Evolutionary conservation across 768 basidiomycete genomes (phyloP), one percentile per base, ranked within the genome.

Genomic region (Suillus sp.): DNA sequence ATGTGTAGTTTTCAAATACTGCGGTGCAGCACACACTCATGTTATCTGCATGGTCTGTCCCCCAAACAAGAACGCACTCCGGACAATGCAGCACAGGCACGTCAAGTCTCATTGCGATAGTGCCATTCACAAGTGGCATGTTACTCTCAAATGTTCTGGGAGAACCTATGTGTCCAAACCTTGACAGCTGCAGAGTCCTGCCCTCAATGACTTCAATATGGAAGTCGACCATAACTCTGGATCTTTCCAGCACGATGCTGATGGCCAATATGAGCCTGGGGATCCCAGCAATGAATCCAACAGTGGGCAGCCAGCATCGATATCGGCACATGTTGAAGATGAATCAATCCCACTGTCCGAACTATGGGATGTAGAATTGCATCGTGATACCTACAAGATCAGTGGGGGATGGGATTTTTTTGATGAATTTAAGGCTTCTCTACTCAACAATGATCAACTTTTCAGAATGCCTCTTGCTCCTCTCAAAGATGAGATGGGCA

Each of bases 61-160:
- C 4, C 20, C 16, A 30, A 10, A 40, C 14, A 53, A 51, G 42
- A 16, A 18, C 14, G 22, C 1, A n/a, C 42, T 40, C 4, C 53
- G 35, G 22, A 62, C 16, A 18, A 62, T 62, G 61, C 40, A 56
- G 25, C 7, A 9, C 43, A 50, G 61, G 43, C 51, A 54, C 11
- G 10, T 55, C 35, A 20, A 48, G 8, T 30, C 7, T 22, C 61
- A 62, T 20, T 38, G 37, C 22, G 22, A 43, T 10, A 56, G 25
- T 30, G 50, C 51, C 11, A 16, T 62, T 43, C 61, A 62, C 40
- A 38, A 40, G 18, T 25, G 51, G 5, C 53, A 40, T 3, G 10
- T 43, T 37, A 2, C 13, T 8, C 20, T 27, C 27, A 59, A 20
- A 47, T 8, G 16, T 50, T 27, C 56, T 9, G 7, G 38, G 18